These are phyloP conservation scores for Daldinia grandis DNA, from an alignment of 495 filamentous ascomycete species.

Conservation along the genomic window DNA sequence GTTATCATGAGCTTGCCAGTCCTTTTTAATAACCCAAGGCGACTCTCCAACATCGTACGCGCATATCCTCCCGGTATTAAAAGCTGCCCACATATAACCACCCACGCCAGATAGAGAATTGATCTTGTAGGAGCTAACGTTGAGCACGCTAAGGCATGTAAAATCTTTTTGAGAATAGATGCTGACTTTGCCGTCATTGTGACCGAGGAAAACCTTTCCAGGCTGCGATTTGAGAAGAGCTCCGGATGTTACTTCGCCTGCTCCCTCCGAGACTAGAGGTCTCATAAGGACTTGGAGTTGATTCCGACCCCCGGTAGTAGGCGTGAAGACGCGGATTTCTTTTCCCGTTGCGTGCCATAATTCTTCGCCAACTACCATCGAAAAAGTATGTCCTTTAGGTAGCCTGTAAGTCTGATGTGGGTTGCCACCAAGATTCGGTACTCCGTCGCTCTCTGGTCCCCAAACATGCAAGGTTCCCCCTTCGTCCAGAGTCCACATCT, in stretches of 20 bases:
- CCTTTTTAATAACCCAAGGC: conserved; percentile 91
- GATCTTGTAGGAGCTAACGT: conserved; percentile 93
- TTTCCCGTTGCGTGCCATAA: conserved; percentile 92
- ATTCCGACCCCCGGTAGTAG: conserved; percentile 67
- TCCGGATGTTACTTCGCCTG: conserved; percentile 90
- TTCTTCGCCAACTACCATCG: conserved; percentile 78
- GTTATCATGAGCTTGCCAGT: conserved; percentile 89
- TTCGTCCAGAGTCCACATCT: conserved; percentile 95
- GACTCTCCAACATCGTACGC: conserved; percentile 84
- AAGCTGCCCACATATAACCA: conserved; percentile 89
- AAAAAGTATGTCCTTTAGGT: conserved; percentile 84
- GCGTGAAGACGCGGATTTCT: conserved; percentile 84
- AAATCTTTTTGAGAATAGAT: conserved; percentile 83
- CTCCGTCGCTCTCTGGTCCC: conserved; percentile 78
- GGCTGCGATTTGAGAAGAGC: conserved; percentile 76
- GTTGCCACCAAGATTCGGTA: conserved; percentile 73
- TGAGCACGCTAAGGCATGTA: conserved; percentile 77
- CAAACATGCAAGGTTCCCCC: conserved; percentile 88
- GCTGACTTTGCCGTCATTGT: conserved; percentile 91
- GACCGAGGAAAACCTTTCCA: conserved; percentile 87
- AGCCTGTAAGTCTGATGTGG: conserved; percentile 72
- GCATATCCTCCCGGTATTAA: conserved; percentile 93
- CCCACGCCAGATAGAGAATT: conserved; percentile 86
- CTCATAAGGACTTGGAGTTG: conserved; percentile 76
- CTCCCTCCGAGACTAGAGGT: conserved; percentile 69